Evolutionary conservation across 1,139 yeast genomes (phyloP), one percentile per base, ranked within the genome.

Genomic region (Nakaseomyces nivariensis): DNA sequence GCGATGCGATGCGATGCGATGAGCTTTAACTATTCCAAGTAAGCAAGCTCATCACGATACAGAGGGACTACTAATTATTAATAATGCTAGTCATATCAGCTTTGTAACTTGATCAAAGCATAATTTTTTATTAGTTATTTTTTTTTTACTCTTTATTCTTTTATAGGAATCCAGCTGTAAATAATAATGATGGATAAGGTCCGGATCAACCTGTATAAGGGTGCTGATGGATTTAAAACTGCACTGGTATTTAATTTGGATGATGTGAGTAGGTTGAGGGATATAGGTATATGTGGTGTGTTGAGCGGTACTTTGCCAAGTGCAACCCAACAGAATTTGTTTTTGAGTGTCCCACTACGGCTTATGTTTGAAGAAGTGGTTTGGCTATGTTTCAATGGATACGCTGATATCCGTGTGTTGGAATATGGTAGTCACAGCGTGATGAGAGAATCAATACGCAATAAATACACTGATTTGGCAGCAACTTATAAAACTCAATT

Each of bases 261-360:
- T 1, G 77, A 74, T 49, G 72, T 85, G 48, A 73, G 74, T 56
- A 53, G 53, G 13, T 70, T 89, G 32, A 72, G 97, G 26, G 72
- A 69, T 25, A 67, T 73, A 43, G 75, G 77, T 41, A 75, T 92
- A 0, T 73, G 82, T 40, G 98, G 98, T 0, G 79, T 84, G 1
- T 71, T 92, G 22, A 71, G 79, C 1, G 98, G 98, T 0, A 84
- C 96, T 0, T 68, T 92, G 37, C 86, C 96, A 0, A 76, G 80
- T 46, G 89, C 90, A 24, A 95, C 97, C 2, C 98, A 92, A 65
- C 98, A 92, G 60, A 90, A 88, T 61, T 73, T 83, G 40, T 85
- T 90, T 61, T 72, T 87, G 48, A 95, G 96, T 0, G 70, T 90
- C 4, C 98, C 98, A 0, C 68, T 90, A 48, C 79, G 81, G 58